Percentiles rank a stretch among this genome's conserved stretches.
phyloP scores from a whole-genome alignment of 129 eudicot genomes.

The Centrapalus pauciflorus region DNA sequence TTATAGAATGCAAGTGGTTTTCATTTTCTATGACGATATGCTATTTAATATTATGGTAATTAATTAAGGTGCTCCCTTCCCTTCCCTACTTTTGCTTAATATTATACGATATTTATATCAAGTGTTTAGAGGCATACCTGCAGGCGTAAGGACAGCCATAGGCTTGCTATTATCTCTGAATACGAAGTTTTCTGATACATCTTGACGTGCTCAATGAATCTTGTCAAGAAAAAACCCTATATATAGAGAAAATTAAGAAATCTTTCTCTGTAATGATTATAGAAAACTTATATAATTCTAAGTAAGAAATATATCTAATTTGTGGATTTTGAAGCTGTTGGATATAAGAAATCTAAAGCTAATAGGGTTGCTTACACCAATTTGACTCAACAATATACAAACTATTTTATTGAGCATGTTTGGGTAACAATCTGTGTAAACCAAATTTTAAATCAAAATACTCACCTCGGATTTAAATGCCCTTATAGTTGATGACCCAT shows the following conservation, averaged over 20 bases:
- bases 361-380: background rate
- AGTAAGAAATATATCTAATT: background rate
- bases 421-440: background rate
- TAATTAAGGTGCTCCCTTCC: too few relatives aligned
- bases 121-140: slow-evolving; percentile 51
- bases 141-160: slow-evolving; percentile 95
- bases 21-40: background rate
- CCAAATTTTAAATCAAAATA: background rate
- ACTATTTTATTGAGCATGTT: background rate
- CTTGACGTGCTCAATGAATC: slow-evolving; percentile 49
- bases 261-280: background rate
- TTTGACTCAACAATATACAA: background rate
- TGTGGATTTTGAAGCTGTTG: background rate
- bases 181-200: slow-evolving; percentile 84
- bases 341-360: background rate
- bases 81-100: background rate
- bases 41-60: too few relatives aligned
- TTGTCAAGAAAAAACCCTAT: slow-evolving; percentile 64
- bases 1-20: too few relatives aligned
- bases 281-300: slow-evolving; percentile 2
- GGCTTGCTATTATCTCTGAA: slow-evolving; percentile 74
- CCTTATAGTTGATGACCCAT: slow-evolving; percentile 86
- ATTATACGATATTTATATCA: background rate
- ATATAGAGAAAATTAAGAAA: slow-evolving; percentile 10
- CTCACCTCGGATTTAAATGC: slow-evolving; percentile 84